phyloP scores from a whole-genome alignment of 2,329 filamentous ascomycete species.

The Penicillium janthinellum region DNA sequence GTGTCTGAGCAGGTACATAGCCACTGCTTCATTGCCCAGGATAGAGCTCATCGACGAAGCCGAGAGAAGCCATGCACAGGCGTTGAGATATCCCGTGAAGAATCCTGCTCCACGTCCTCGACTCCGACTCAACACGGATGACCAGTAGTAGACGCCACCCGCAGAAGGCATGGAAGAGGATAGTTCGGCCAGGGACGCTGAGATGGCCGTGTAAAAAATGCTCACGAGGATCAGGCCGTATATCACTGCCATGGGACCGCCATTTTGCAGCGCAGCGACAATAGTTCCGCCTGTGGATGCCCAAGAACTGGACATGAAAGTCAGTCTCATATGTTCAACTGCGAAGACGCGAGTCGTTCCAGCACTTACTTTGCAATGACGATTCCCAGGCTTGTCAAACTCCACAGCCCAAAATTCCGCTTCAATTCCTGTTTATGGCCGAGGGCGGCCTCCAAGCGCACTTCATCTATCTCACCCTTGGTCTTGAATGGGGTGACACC shows the following conservation, averaged over 20 bases:
- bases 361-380: slow-evolving; percentile 49
- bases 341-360: neutral
- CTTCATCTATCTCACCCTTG: slow-evolving; percentile 21
- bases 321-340: slow-evolving; percentile 1
- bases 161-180: slow-evolving; percentile 60
- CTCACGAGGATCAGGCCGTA: slow-evolving; percentile 56
- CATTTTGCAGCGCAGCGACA: slow-evolving; percentile 58
- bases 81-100: slow-evolving; percentile 41
- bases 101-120: slow-evolving; percentile 50
- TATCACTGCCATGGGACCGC: slow-evolving; percentile 60
- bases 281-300: slow-evolving; percentile 60
- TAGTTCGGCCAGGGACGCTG: slow-evolving; percentile 58
- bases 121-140: slow-evolving; percentile 53
- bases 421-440: slow-evolving; percentile 62
- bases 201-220: slow-evolving; percentile 57
- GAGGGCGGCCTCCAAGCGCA: slow-evolving; percentile 30
- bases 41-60: slow-evolving; percentile 36
- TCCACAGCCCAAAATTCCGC: slow-evolving; percentile 60
- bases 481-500: slow-evolving; percentile 10
- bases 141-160: slow-evolving; percentile 59
- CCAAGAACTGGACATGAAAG: slow-evolving; percentile 54
- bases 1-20: slow-evolving; percentile 35
- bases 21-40: slow-evolving; percentile 35
- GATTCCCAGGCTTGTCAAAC: slow-evolving; percentile 57
- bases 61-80: slow-evolving; percentile 36